These are phyloP conservation scores for Hymenoscyphus fraxineus DNA, from an alignment of 2,329 filamentous ascomycete species.

Conservation along the genomic window DNA sequence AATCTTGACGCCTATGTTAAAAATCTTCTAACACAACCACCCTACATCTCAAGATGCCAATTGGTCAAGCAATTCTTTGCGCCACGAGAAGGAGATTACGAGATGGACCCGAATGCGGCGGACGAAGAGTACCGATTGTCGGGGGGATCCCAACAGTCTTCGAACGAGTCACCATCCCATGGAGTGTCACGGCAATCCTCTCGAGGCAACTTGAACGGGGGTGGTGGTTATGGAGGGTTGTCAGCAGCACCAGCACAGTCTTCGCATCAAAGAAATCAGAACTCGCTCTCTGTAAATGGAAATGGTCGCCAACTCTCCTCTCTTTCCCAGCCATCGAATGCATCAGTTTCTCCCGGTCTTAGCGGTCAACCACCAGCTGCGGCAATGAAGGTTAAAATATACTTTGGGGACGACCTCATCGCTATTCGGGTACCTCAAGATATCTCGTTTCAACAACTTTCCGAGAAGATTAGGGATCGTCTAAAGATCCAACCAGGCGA, in stretches of 20 bases:
- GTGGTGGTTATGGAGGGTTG: conserved; percentile 50
- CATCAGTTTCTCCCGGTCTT: conserved; percentile 51
- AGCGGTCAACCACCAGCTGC: conserved; percentile 37
- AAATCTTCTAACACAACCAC: conserved; percentile 76
- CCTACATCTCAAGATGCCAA: conserved; percentile 78
- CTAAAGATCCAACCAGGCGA: conserved; percentile 68
- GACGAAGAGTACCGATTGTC: conserved; percentile 74
- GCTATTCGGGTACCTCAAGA: conserved; percentile 83
- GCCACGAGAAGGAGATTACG: conserved; percentile 85
- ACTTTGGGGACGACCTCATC: conserved; percentile 87
- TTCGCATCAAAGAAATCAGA: conserved; percentile 37
- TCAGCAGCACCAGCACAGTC: conserved; percentile 45
- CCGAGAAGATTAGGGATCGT: conserved; percentile 79
- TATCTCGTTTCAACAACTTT: conserved; percentile 72
- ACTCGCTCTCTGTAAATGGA: conserved; percentile 32
- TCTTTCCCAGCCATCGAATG: conserved; percentile 50
- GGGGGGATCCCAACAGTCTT: conserved; percentile 63
- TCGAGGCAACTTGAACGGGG: conserved; percentile 58
- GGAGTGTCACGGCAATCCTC: conserved; percentile 63
- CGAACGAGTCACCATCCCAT: conserved; percentile 57
- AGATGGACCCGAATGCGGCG: conserved; percentile 69
- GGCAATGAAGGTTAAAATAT: conserved; percentile 90
- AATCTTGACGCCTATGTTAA: conserved; percentile 96
- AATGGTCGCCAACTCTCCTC: conserved; percentile 33
- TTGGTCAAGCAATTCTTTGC: conserved; percentile 89